phyloP scores from a whole-genome alignment of 352 stramenopile genomes.

The Paralagenidium karlingii region DNA sequence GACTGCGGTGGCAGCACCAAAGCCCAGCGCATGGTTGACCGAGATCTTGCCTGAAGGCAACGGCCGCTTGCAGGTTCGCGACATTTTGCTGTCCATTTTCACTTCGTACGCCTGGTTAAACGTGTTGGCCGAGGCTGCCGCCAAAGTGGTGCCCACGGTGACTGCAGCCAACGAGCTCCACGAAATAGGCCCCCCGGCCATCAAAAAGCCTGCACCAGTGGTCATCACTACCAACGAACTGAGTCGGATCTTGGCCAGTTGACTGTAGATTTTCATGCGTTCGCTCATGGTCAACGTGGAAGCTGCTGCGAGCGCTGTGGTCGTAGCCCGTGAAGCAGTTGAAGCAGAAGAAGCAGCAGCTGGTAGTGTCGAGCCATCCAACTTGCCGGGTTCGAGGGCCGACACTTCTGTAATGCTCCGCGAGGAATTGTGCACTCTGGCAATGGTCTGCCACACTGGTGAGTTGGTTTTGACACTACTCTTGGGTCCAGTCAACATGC shows the following conservation, averaged over 20 bases:
- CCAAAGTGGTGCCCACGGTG: conserved; percentile 91
- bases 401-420: too few species aligned
- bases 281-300: conserved; percentile 40
- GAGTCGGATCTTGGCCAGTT: conserved; percentile 91
- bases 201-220: conserved; percentile 92
- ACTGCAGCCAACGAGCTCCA: conserved; percentile 79
- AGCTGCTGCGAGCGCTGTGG: conserved; percentile 10
- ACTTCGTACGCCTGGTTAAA: conserved; percentile 98
- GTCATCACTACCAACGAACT: conserved; percentile 95
- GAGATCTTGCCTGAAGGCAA: conserved; percentile 84
- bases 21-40: conserved; percentile 64
- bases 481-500: too few species aligned
- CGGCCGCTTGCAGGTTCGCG: conserved; percentile 90
- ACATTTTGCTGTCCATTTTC: conserved; percentile 93
- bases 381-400: too few species aligned
- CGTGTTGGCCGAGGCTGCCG: conserved; percentile 89
- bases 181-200: conserved; percentile 89
- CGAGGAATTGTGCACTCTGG: conserved; percentile 18
- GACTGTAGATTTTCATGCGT: conserved; percentile 59
- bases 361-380: too few species aligned
- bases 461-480: too few species aligned
- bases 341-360: too few species aligned
- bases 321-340: conserved; percentile 17
- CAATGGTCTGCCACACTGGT: conserved; percentile 12
- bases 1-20: conserved; percentile 74